Conservation (phyloP, 73 alveolate genomes). For the Stentor roeselii region DNA sequence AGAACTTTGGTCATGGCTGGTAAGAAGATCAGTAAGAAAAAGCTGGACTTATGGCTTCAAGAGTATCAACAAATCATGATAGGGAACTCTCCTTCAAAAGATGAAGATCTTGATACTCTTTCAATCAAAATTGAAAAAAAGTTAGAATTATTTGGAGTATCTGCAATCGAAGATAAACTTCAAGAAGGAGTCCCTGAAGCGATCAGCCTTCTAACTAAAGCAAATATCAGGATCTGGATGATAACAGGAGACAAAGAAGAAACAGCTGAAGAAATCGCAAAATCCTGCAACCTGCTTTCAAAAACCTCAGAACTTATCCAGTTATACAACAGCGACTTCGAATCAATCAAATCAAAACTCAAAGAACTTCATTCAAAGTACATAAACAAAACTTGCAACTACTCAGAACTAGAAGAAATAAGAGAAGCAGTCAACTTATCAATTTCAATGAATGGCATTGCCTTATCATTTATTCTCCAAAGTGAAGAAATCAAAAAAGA, state of each 20-base stretch:
- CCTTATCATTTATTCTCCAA: slow-evolving; percentile 44
- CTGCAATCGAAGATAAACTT: slow-evolving; percentile 76
- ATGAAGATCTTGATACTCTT: slow-evolving; percentile 40
- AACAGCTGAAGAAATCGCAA: slow-evolving; percentile 86
- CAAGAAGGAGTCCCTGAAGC: slow-evolving; percentile 62
- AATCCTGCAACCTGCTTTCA: slow-evolving; percentile 70
- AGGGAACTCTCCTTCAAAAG: slow-evolving; percentile 54
- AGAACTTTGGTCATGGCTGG: slow-evolving; percentile 53
- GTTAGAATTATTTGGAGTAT: slow-evolving; percentile 57
- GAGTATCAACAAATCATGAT: slow-evolving; percentile 39
- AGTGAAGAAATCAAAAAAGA: slow-evolving; percentile 11
- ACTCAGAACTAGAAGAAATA: not conserved
- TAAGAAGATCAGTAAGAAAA: slow-evolving; percentile 58
- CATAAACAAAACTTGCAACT: not conserved
- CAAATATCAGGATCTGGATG: slow-evolving; percentile 60
- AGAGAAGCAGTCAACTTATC: slow-evolving; percentile 28
- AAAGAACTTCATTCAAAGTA: not conserved
- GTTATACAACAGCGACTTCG: slow-evolving; percentile 32
- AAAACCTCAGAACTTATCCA: slow-evolving; percentile 62
- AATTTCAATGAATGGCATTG: slow-evolving; percentile 66
- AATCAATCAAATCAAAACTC: slow-evolving; percentile 29
- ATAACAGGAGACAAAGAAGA: slow-evolving; percentile 92
- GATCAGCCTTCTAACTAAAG: slow-evolving; percentile 36
- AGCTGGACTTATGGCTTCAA: slow-evolving; percentile 52
- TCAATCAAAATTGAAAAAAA: slow-evolving; percentile 53